Percentiles rank a stretch among this genome's conserved stretches.
phyloP scores from a whole-genome alignment of 192 early-diverging fungal species.

The Lunasporangiospora selenospora region DNA sequence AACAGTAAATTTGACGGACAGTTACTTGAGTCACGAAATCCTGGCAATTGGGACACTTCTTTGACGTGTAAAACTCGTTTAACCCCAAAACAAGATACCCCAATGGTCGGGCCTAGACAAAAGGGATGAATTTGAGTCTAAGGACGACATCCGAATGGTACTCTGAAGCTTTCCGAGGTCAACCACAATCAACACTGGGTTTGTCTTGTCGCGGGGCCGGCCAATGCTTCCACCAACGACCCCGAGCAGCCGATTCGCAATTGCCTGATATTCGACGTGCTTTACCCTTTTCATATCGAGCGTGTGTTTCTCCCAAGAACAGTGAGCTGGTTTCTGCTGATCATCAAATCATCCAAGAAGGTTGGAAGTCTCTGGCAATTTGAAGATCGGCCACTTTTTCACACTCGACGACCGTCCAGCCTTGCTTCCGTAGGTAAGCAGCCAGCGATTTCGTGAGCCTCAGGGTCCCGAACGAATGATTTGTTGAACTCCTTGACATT shows the following conservation, averaged over 20 bases:
- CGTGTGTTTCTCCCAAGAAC: background rate
- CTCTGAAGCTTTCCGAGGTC: slow-evolving; percentile 7
- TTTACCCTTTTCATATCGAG: background rate
- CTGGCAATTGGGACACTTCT: background rate
- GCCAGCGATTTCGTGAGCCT: too few species aligned
- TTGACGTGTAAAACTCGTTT: slow-evolving; percentile 6
- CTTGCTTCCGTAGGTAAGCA: too few species aligned
- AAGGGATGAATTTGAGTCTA: slow-evolving; percentile 7
- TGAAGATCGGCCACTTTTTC: too few species aligned
- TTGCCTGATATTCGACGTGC: background rate
- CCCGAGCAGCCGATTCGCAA: background rate
- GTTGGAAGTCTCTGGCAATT: too few species aligned
- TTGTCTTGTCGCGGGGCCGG: background rate
- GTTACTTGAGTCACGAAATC: background rate
- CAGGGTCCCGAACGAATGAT: too few species aligned
- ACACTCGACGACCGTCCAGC: too few species aligned
- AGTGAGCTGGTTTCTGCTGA: too few species aligned
- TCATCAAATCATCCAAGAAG: too few species aligned
- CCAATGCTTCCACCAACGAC: background rate
- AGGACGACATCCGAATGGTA: background rate
- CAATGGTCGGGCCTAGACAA: slow-evolving; percentile 2
- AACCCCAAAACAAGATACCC: slow-evolving; percentile 11
- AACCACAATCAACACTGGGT: background rate
- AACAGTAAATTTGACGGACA: background rate
- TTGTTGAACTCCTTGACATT: too few species aligned